Evolutionary conservation across 1,139 yeast genomes (phyloP).

Genomic region (Debaryomycetaceae sp.): DNA sequence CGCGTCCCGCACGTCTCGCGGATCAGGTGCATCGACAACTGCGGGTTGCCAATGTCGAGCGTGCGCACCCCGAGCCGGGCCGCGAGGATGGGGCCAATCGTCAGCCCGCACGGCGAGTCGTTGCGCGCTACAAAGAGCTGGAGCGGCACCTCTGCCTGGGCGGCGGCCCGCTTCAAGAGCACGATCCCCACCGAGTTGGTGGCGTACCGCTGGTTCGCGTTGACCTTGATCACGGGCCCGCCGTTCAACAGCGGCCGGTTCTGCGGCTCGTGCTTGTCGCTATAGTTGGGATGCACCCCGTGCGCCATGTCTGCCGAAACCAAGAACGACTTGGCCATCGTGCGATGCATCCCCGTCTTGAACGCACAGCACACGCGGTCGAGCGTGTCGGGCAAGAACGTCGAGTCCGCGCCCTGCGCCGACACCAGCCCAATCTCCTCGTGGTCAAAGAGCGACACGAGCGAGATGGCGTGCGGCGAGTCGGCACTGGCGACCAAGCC

Average conservation of each 20-base stretch:
- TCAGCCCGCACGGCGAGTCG: constrained; percentile 91
- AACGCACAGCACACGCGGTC: constrained; percentile 41
- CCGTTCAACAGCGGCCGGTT: constrained; percentile 75
- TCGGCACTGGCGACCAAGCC: constrained; percentile 56
- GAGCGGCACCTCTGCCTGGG: constrained; percentile 52
- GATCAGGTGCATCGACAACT: constrained; percentile 89
- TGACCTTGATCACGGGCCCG: constrained; percentile 89
- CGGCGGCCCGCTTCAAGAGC: constrained; percentile 62
- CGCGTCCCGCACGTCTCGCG: constrained; percentile 86
- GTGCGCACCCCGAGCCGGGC: constrained; percentile 85
- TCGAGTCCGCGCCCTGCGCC: constrained; percentile 95
- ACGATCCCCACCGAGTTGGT: constrained; percentile 89
- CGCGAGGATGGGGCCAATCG: constrained; percentile 90
- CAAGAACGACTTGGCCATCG: constrained; percentile 76
- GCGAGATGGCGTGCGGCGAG: constrained; percentile 46
- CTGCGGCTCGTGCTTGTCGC: constrained; percentile 58
- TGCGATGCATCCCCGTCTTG: constrained; percentile 30
- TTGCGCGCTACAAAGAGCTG: constrained; percentile 85
- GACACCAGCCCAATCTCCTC: constrained; percentile 91
- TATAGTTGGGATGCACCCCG: constrained; percentile 90
- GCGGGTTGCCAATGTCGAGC: constrained; percentile 88
- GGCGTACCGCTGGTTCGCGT: constrained; percentile 92
- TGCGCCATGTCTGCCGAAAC: constrained; percentile 96
- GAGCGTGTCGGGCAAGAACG: constrained; percentile 70
- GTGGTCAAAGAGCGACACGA: constrained; percentile 81